These are phyloP conservation scores for Scleromitrula shiraiana DNA, from an alignment of 2,329 filamentous ascomycete species.

Conservation along the genomic window DNA sequence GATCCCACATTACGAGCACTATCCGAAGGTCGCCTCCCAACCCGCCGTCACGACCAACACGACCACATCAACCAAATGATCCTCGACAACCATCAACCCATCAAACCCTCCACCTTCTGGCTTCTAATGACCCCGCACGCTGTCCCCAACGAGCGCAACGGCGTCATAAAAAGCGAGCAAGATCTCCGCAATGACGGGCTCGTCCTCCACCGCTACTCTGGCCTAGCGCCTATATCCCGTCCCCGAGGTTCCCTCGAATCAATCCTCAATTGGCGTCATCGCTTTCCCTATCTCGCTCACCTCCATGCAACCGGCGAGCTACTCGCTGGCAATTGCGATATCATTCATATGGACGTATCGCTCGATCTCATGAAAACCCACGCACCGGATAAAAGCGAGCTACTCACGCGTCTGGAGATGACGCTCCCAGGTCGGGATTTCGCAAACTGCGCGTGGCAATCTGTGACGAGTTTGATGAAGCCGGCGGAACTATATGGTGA, in stretches of 20 bases:
- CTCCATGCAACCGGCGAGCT: conserved; percentile 44
- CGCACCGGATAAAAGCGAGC: conserved; percentile 51
- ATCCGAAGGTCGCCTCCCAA: conserved; percentile 35
- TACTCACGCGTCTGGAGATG: conserved; percentile 52
- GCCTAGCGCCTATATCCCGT: conserved; percentile 12
- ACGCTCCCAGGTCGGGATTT: conserved; percentile 46
- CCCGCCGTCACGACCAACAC: conserved; percentile 15
- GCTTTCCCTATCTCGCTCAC: conserved; percentile 48
- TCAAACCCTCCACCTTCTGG: conserved; percentile 24
- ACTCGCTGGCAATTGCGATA: conserved; percentile 47
- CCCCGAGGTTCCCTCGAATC: conserved; percentile 37
- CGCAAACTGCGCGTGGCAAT: conserved; percentile 52
- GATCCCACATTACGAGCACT: conserved; percentile 56
- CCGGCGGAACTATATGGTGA: conserved; percentile 38
- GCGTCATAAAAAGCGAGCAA: conserved; percentile 15
- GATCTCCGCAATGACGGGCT: conserved; percentile 16
- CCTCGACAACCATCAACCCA: conserved; percentile 10
- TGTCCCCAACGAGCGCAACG: conserved; percentile 15
- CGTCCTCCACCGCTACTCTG: conserved; percentile 23
- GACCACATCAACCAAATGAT: conserved; percentile 14
- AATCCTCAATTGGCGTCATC: conserved; percentile 49
- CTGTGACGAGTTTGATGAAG: conserved; percentile 49
- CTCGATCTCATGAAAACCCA: conserved; percentile 49
- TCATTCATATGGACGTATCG: conserved; percentile 55
- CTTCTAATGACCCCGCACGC: conserved; percentile 21